phyloP scores from a whole-genome alignment of 129 eudicot genomes.

The Artemisia argyi region DNA sequence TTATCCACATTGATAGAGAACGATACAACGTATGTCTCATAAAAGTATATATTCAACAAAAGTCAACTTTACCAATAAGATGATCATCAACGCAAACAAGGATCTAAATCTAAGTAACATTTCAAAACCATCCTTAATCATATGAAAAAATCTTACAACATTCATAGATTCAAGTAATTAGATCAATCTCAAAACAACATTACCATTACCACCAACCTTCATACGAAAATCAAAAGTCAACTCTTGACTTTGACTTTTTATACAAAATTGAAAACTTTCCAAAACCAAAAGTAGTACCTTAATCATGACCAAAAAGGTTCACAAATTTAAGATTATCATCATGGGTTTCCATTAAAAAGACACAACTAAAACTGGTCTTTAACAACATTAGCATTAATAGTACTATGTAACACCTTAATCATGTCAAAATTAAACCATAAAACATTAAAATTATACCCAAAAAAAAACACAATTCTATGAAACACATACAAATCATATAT shows the following conservation, averaged over 20 bases:
- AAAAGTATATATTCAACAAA: slow-evolving; percentile 12
- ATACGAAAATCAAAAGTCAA: slow-evolving; percentile 26
- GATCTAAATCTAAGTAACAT: slow-evolving; percentile 9
- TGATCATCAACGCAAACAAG: slow-evolving; percentile 17
- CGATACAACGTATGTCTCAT: background rate
- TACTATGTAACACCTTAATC: too few relatives aligned
- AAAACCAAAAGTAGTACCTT: background rate
- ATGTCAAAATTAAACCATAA: too few relatives aligned
- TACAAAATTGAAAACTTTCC: background rate
- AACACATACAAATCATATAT: too few relatives aligned
- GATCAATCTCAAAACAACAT: slow-evolving; percentile 5
- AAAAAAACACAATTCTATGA: too few relatives aligned
- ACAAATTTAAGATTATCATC: slow-evolving; percentile 1
- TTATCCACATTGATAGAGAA: background rate
- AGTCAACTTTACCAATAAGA: slow-evolving; percentile 33
- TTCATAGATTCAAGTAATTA: background rate
- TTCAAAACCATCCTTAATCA: background rate
- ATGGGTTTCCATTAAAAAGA: background rate
- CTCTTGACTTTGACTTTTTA: slow-evolving; percentile 23
- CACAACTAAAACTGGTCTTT: slow-evolving; percentile 8
- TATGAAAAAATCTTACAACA: slow-evolving; percentile 7
- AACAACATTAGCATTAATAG: too few relatives aligned
- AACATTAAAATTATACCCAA: too few relatives aligned
- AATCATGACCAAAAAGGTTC: background rate
- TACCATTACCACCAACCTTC: background rate